Base-by-base conservation (phyloP, 768 basidiomycete species). In the Leccinum variicolor region DNA sequence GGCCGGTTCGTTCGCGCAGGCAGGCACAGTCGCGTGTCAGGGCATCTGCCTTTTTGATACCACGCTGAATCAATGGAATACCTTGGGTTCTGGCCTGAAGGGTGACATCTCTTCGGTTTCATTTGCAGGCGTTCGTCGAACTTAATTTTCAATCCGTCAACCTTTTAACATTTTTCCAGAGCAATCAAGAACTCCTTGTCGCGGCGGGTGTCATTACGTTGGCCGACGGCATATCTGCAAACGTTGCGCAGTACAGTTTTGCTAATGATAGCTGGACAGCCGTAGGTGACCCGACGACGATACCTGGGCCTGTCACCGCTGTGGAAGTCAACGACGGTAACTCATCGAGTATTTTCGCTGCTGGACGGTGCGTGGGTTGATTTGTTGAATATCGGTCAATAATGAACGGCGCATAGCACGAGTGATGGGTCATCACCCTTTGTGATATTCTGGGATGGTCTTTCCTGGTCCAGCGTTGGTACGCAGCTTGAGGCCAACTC, bases 221-320 rank as follows among this genome's bases (percentile, higher is more conserved):
- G 51, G 76, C 84, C 1, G 83, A 83, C 64, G 83, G 81, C 48
- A 82, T 81, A 8, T 69, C 80, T 4, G 80, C 88, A 11, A 92
- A 90, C 67, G 87, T 96, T 49, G 89, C 85, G 0, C 76, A 81
- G 55, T 98, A 82, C 71, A 78, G 79, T 57, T 84, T 95, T 66
- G 63, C 80, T 34, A 94, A 93, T 66, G 65, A 74, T 3, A 85
- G 84, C 2, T 99, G 96, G 96, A 75, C 76, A 8, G 68, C 86
- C 1, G 68, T 94, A 26, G 92, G 90, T 10, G 68, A 75, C 47
- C 72, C 81, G 13, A 69, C 72, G 13, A 78, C 83, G 49, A 77
- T 98, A 23, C 92, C 94, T 47, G 96, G 96, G 3, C 94, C 94
- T 3, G 89, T 94, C 2, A 90, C 93, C 3, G 94, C 96, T 11